Evolutionary conservation across 495 filamentous ascomycete genomes (phyloP), one percentile per base, ranked within the genome.

Genomic region (Apiosordaria backusii): DNA sequence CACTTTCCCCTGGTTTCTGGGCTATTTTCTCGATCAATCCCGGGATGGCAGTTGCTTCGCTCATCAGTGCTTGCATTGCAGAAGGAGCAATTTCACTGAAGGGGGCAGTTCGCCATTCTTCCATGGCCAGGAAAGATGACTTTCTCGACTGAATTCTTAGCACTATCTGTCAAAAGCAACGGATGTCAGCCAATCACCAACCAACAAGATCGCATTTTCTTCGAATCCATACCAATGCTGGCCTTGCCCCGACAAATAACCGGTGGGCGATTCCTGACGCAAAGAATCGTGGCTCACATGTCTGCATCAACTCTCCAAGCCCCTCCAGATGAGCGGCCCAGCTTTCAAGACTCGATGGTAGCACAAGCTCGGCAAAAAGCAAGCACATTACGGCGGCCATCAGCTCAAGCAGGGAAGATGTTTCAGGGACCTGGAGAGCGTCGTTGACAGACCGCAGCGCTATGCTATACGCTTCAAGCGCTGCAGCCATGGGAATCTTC

Each of bases 351-450:
- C 71, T 70, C 4, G 73, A 73, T 3, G 71, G 71, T 52, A 78
- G 54, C 62, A 76, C 71, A 21, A 81, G 26, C 70, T 77, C 75
- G 0, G 70, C 73, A 24, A 79, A 57, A 3, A 70, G 71, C 23
- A 81, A 29, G 63, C 78, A 79, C 78, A 81, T 79, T 21, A 78
- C 72, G 0, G 76, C 67, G 10, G 73, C 76, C 19, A 74, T 67
- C 24, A 73, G 58, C 9, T 71, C 66, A 3, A 65, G 60, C 50
- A 71, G 53, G 55, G 65, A 65, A 2, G 68, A 26, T 29, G 25
- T 40, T 55, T 69, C 50, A 7, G 63, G 58, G 22, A 58, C 15
- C 53, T 60, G 61, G 10, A 80, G 69, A 2, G 65, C 67, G 19
- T 64, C 52, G 13, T 69, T 70, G 21, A 80, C 63, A 10, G 70